A percentile compares a stretch with the other conserved stretches of the same genome.
Conservation (phyloP, 2,329 filamentous ascomycete genomes). For the Myotisia sp. region DNA sequence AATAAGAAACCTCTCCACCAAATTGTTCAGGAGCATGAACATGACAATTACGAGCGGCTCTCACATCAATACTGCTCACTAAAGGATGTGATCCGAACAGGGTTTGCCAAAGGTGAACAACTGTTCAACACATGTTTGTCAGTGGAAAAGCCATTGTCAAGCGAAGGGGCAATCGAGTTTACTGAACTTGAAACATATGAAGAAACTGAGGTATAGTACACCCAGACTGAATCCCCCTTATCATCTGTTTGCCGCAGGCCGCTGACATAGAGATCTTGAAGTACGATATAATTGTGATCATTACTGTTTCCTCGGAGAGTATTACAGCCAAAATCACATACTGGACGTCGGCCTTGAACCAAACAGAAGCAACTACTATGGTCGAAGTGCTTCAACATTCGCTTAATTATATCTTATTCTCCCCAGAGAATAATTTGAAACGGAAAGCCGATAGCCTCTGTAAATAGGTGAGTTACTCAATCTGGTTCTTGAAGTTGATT, state of each 20-base stretch:
- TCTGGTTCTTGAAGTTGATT: too few species aligned
- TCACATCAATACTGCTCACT: slow-evolving; percentile 8
- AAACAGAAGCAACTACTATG: slow-evolving; percentile 8
- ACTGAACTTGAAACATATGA: slow-evolving; percentile 8
- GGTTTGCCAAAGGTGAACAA: background rate
- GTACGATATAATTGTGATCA: slow-evolving; percentile 10
- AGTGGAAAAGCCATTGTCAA: slow-evolving; percentile 9
- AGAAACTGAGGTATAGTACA: slow-evolving; percentile 8
- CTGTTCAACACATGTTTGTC: slow-evolving; percentile 11
- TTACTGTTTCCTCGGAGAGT: slow-evolving; percentile 1
- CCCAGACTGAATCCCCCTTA: background rate
- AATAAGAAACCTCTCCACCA: background rate
- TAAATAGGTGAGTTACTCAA: too few species aligned
- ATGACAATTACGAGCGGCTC: slow-evolving; percentile 2
- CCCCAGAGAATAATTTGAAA: too few species aligned
- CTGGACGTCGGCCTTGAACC: slow-evolving; percentile 5
- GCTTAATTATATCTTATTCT: too few species aligned
- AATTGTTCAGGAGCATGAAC: slow-evolving; percentile 6
- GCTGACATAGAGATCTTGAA: slow-evolving; percentile 1
- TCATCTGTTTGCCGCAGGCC: background rate
- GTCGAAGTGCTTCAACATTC: too few species aligned
- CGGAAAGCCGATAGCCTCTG: too few species aligned
- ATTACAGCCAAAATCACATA: slow-evolving; percentile 7
- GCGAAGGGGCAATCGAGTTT: slow-evolving; percentile 4
- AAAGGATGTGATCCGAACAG: slow-evolving; percentile 3